Conservation (phyloP, 352 stramenopile species). For the Phytophthora aleatoria region DNA sequence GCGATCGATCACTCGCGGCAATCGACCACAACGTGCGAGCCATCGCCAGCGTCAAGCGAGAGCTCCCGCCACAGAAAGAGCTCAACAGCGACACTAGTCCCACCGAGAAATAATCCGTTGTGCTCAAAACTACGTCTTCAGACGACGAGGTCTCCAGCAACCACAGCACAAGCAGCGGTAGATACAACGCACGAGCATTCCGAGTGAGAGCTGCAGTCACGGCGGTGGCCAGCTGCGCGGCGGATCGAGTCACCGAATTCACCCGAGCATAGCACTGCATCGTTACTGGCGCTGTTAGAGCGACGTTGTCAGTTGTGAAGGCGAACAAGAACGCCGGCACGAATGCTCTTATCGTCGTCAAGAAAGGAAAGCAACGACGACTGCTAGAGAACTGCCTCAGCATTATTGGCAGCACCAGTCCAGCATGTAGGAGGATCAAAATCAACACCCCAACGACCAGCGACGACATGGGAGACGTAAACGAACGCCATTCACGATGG, state of each 20-base stretch:
- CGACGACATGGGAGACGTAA: conserved; percentile 40
- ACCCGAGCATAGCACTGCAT: conserved; percentile 45
- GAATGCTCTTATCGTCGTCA: conserved; percentile 28
- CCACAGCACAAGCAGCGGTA: conserved; percentile 47
- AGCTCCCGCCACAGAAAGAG: conserved; percentile 38
- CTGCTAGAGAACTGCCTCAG: conserved; percentile 26
- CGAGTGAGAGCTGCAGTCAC: conserved; percentile 37
- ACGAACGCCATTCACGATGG: conserved; percentile 44
- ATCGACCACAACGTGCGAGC: conserved; percentile 34
- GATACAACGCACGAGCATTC: conserved; percentile 50
- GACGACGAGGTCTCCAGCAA: conserved; percentile 37
- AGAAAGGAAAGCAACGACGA: background rate
- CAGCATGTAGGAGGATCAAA: conserved; percentile 36
- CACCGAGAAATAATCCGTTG: conserved; percentile 23
- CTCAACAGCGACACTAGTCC: conserved; percentile 38
- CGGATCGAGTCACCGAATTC: conserved; percentile 50
- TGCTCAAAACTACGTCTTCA: conserved; percentile 17
- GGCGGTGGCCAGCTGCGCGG: conserved; percentile 35
- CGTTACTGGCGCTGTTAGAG: conserved; percentile 37
- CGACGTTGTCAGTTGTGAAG: conserved; percentile 45
- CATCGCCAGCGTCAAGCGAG: conserved; percentile 28
- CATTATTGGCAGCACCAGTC: conserved; percentile 39
- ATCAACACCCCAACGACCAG: conserved; percentile 43
- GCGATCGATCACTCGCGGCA: conserved; percentile 10
- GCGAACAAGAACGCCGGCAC: conserved; percentile 42